Evolutionary conservation across 306 rosid species (phyloP).

Genomic region (Quercus aquifolioides): DNA sequence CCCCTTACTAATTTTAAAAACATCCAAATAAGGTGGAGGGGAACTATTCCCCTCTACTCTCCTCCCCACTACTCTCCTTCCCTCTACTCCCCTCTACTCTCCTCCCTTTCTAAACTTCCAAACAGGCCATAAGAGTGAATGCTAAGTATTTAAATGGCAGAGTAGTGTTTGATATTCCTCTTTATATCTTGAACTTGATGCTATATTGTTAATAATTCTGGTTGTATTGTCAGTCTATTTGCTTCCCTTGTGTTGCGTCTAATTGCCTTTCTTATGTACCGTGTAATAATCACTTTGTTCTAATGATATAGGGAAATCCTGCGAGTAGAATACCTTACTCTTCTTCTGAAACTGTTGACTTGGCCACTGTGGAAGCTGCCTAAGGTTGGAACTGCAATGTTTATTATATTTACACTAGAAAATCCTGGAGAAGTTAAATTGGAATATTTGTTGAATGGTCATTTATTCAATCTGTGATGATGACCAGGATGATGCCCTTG

Average conservation of each 20-base stretch:
- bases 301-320: slow-evolving; percentile 57
- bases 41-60: too few relatives aligned
- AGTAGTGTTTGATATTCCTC: not conserved
- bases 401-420: not conserved
- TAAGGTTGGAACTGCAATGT: slow-evolving; percentile 52
- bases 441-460: slow-evolving; percentile 13
- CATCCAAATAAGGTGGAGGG: too few relatives aligned
- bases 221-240: not conserved
- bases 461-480: slow-evolving; percentile 17
- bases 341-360: slow-evolving; percentile 62
- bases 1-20: too few relatives aligned
- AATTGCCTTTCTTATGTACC: not conserved
- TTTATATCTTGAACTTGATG: not conserved
- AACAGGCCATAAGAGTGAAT: not conserved
- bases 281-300: slow-evolving; percentile 15
- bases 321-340: slow-evolving; percentile 71
- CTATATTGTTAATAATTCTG: not conserved
- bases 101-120: too few relatives aligned
- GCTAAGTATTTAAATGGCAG: not conserved
- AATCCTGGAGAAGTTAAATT: slow-evolving; percentile 12
- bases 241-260: slow-evolving; percentile 2
- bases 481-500: slow-evolving; percentile 82
- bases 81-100: too few relatives aligned
- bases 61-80: too few relatives aligned
- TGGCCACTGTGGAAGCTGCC: slow-evolving; percentile 65